Evolutionary conservation across 129 eudicot species (phyloP).

Genomic region (Dittrichia graveolens): DNA sequence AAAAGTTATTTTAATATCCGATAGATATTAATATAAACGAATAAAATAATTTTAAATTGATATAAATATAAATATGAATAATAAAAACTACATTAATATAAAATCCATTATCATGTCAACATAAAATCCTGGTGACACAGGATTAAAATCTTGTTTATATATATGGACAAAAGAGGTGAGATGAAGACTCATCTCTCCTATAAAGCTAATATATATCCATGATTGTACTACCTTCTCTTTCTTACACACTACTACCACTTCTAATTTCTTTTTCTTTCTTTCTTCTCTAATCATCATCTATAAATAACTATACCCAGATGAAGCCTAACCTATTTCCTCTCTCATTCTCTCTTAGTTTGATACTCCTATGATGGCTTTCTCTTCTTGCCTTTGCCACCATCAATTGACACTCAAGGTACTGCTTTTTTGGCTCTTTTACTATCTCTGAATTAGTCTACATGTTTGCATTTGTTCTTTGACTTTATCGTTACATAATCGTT

Average conservation of each 20-base stretch:
- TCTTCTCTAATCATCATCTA: constrained; percentile 10
- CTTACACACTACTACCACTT: constrained; percentile 41
- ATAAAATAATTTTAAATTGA: no score
- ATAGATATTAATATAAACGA: no score
- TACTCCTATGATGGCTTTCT: constrained; percentile 52
- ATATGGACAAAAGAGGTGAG: not conserved
- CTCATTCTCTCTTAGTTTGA: constrained; percentile 19
- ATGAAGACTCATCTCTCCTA: constrained; percentile 15
- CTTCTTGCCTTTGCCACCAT: constrained; percentile 58
- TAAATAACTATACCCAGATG: constrained; percentile 22
- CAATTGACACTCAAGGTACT: constrained; percentile 61
- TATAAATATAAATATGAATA: no score
- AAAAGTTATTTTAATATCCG: no score
- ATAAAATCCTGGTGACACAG: no score
- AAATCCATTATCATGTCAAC: no score
- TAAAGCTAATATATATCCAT: not conserved
- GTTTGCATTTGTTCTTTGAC: constrained; percentile 13
- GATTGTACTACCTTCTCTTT: constrained; percentile 29
- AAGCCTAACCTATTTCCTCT: constrained; percentile 24
- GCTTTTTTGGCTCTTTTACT: not conserved
- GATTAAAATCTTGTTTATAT: not conserved
- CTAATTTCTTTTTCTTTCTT: constrained; percentile 24
- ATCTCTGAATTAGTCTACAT: not conserved
- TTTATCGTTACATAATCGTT: not conserved
- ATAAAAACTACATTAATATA: no score